Evolutionary conservation across 495 filamentous ascomycete species (phyloP).

Genomic region (Penicillium nucicola): DNA sequence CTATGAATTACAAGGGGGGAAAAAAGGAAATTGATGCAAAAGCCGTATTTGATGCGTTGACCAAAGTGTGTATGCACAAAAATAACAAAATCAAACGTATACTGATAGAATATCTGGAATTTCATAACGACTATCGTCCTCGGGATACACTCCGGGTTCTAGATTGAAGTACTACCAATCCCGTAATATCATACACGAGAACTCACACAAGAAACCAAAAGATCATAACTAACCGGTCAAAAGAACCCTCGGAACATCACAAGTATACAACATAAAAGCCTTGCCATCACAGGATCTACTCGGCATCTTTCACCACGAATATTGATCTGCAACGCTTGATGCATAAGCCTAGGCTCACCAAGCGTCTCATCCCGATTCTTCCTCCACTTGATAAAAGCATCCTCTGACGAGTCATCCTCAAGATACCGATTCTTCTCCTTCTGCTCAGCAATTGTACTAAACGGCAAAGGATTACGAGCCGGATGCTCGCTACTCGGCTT

Average conservation of each 20-base stretch:
- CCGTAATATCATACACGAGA: too few species aligned
- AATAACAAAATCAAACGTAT: too few species aligned
- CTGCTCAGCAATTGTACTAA: constrained; percentile 46
- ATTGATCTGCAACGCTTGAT: constrained; percentile 54
- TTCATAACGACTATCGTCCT: too few species aligned
- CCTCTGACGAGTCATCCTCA: constrained; percentile 32
- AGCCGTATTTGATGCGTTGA: too few species aligned
- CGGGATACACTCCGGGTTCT: too few species aligned
- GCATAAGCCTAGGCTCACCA: constrained; percentile 43
- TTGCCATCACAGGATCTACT: constrained; percentile 10
- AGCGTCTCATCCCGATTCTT: constrained; percentile 37
- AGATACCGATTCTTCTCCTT: constrained; percentile 47
- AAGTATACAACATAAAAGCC: constrained; percentile 6
- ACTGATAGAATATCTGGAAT: too few species aligned
- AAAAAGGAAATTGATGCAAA: too few species aligned
- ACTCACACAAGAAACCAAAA: too few species aligned
- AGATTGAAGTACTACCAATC: too few species aligned
- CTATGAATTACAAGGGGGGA: too few species aligned
- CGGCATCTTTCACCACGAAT: constrained; percentile 45
- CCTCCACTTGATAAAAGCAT: constrained; percentile 45
- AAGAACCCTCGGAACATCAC: constrained; percentile 2
- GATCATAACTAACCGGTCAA: constrained; percentile 1
- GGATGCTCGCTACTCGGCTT: constrained; percentile 12
- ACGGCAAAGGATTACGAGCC: constrained; percentile 26
- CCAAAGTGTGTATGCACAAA: too few species aligned